phyloP scores from a whole-genome alignment of 78 protist genomes.

The Emiliania huxleyi region DNA sequence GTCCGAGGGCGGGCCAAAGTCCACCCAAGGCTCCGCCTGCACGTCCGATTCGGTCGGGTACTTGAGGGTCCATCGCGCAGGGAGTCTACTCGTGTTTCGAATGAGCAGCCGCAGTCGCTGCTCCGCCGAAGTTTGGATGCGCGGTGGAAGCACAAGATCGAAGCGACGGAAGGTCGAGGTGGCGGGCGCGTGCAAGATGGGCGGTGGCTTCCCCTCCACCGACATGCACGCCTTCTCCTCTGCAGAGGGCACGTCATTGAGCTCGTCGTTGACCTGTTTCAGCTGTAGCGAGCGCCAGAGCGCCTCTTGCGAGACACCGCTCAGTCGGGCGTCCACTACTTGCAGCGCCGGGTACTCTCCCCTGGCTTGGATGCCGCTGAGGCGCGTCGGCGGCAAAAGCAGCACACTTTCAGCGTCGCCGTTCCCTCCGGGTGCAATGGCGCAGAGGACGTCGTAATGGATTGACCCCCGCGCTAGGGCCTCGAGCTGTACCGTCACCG shows the following conservation, averaged over 20 bases:
- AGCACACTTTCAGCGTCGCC: no score
- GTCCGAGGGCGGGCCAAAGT: not conserved
- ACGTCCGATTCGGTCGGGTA: constrained; percentile 3
- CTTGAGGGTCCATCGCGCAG: not conserved
- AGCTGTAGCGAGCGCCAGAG: not conserved
- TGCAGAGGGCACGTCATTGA: not conserved
- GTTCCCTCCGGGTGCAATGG: not conserved
- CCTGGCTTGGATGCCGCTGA: not conserved
- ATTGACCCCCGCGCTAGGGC: not conserved
- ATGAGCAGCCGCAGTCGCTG: not conserved
- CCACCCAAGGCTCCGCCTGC: constrained; percentile 12
- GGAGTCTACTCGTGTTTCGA: not conserved
- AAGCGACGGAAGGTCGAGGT: not conserved
- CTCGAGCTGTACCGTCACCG: not conserved
- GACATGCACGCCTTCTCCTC: not conserved
- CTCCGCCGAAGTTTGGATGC: not conserved
- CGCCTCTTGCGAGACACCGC: not conserved
- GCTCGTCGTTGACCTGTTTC: not conserved
- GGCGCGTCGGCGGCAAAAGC: not conserved
- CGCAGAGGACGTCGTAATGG: not conserved
- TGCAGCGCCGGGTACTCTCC: not conserved
- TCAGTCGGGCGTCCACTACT: not conserved
- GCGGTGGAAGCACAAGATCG: not conserved
- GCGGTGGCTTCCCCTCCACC: no score
- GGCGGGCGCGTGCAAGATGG: not conserved